Evolutionary conservation across 768 basidiomycete species (phyloP).

Genomic region (Hebeloma cylindrosporum): DNA sequence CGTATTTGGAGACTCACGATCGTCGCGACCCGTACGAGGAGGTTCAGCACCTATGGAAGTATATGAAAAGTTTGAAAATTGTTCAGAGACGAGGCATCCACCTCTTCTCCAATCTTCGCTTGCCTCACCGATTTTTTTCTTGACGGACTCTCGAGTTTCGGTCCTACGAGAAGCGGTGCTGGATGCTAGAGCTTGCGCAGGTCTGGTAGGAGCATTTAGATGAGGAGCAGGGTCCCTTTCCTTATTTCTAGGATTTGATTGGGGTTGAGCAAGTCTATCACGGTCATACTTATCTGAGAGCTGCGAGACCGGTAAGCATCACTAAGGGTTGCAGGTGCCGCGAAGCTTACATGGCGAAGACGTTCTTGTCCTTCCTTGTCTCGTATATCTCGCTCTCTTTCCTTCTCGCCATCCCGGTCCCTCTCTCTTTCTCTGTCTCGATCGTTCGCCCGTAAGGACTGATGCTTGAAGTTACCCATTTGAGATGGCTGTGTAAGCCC

Average conservation of each 20-base stretch:
- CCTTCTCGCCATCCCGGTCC: conserved; percentile 47
- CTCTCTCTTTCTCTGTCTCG: conserved; percentile 53
- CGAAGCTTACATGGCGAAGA: conserved; percentile 64
- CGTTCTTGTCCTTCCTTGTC: conserved; percentile 80
- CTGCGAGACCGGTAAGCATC: conserved; percentile 36
- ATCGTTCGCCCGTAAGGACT: conserved; percentile 70
- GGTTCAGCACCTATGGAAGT: conserved; percentile 44
- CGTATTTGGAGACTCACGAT: conserved; percentile 44
- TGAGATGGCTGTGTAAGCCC: conserved; percentile 80
- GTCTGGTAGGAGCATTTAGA: conserved; percentile 43
- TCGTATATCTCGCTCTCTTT: conserved; percentile 58
- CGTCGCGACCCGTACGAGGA: conserved; percentile 54
- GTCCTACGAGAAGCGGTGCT: conserved; percentile 47
- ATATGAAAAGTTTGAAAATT: conserved; percentile 14
- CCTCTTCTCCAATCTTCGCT: conserved; percentile 88
- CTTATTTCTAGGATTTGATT: conserved; percentile 53
- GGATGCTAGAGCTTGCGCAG: conserved; percentile 34
- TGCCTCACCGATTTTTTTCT: conserved; percentile 70
- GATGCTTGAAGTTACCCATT: conserved; percentile 93
- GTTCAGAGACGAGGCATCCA: conserved; percentile 34
- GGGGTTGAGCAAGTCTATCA: conserved; percentile 63
- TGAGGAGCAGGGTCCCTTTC: conserved; percentile 71
- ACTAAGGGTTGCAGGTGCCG: conserved; percentile 7
- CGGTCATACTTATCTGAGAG: conserved; percentile 88
- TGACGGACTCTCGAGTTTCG: conserved; percentile 59